Percentiles rank a stretch among this genome's conserved stretches.
Conservation (phyloP, 2,329 filamentous ascomycete species). For the Bertia moriformis region DNA sequence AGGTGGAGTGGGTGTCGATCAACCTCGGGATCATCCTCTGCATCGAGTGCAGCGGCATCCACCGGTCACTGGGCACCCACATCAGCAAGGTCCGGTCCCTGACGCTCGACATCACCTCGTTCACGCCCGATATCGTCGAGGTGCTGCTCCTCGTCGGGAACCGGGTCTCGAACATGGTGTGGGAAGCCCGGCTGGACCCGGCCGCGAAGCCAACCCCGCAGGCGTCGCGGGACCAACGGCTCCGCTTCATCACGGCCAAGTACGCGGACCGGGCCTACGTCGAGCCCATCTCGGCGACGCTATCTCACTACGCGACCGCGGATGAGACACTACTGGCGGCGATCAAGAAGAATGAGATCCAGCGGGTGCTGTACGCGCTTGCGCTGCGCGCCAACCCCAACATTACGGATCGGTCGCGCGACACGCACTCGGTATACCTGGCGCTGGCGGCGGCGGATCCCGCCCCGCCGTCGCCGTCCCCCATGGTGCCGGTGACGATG, state of each 20-base stretch:
- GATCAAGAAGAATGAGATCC: conserved; percentile 92
- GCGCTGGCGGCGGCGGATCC: conserved; percentile 88
- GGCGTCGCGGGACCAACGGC: conserved; percentile 73
- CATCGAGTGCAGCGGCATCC: conserved; percentile 95
- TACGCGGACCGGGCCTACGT: conserved; percentile 78
- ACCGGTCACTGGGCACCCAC: conserved; percentile 88
- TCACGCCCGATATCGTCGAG: conserved; percentile 93
- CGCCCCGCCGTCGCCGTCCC: conserved; percentile 49
- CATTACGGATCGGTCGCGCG: conserved; percentile 67
- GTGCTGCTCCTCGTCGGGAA: conserved; percentile 84
- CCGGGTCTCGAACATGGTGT: conserved; percentile 87
- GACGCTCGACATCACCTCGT: conserved; percentile 87
- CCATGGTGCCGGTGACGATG: conserved; percentile 7
- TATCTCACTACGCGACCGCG: conserved; percentile 62
- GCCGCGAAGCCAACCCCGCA: conserved; percentile 59
- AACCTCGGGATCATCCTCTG: conserved; percentile 92
- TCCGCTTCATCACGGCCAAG: conserved; percentile 91
- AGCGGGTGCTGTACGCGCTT: conserved; percentile 79
- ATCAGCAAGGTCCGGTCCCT: conserved; percentile 94
- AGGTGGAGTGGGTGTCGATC: conserved; percentile 98
- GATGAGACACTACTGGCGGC: conserved; percentile 83
- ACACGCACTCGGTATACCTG: conserved; percentile 78
- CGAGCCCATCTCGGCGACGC: conserved; percentile 58
- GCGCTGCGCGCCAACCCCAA: conserved; percentile 81
- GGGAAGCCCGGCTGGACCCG: conserved; percentile 73